Percentiles rank a stretch among this genome's conserved stretches.
These are phyloP conservation scores for Aureobasidium uvarum DNA, from an alignment of 2,329 filamentous ascomycete species.

Conservation along the genomic window DNA sequence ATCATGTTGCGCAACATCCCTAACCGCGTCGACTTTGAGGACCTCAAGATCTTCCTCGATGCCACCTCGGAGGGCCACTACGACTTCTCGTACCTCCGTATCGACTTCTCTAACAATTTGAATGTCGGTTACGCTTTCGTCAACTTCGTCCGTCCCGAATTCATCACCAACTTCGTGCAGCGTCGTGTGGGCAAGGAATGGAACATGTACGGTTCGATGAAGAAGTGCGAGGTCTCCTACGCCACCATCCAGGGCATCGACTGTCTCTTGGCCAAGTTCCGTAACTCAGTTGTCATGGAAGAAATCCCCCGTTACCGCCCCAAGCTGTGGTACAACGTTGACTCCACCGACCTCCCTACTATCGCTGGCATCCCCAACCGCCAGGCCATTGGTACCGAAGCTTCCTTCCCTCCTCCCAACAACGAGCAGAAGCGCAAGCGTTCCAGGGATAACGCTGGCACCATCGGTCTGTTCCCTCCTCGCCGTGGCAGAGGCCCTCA, in stretches of 20 bases:
- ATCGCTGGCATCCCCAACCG: slow-evolving; percentile 40
- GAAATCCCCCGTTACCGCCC: slow-evolving; percentile 79
- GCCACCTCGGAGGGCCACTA: slow-evolving; percentile 76
- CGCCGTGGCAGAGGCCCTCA: slow-evolving; percentile 63
- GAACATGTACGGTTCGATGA: slow-evolving; percentile 80
- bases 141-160: slow-evolving; percentile 78
- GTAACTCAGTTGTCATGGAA: slow-evolving; percentile 94
- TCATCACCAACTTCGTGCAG: slow-evolving; percentile 60
- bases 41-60: slow-evolving; percentile 74
- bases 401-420: slow-evolving; percentile 73
- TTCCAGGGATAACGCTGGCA: slow-evolving; percentile 81
- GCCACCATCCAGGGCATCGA: slow-evolving; percentile 96
- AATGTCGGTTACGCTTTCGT: slow-evolving; percentile 98
- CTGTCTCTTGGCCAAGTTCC: slow-evolving; percentile 88
- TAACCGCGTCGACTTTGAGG: slow-evolving; percentile 70
- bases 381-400: slow-evolving; percentile 62
- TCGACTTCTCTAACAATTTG: slow-evolving; percentile 53
- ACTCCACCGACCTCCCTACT: slow-evolving; percentile 43
- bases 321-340: slow-evolving; percentile 65
- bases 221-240: slow-evolving; percentile 87
- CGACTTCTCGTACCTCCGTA: slow-evolving; percentile 93
- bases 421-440: slow-evolving; percentile 85
- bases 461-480: slow-evolving; percentile 82
- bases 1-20: slow-evolving; percentile 94
- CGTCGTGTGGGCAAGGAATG: slow-evolving; percentile 43